Percentiles rank a stretch among this genome's conserved stretches.
Evolutionary conservation across 202 grass and related monocot species (phyloP).

Genomic region (Panicum hallii): DNA sequence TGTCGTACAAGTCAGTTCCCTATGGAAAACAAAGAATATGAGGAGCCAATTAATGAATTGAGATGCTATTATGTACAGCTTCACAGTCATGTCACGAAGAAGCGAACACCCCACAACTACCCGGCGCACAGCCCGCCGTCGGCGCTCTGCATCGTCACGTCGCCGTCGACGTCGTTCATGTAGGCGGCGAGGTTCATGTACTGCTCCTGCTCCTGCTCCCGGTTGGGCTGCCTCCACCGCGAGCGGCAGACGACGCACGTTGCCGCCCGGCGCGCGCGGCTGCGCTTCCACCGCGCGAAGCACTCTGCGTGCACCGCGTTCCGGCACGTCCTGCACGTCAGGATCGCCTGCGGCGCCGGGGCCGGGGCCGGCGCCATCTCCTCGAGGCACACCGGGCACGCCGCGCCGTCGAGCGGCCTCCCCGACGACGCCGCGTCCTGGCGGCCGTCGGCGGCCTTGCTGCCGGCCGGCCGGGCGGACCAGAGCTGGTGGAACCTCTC

Average conservation of each 20-base stretch:
- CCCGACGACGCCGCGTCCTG: conserved; percentile 15
- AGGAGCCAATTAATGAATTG: conserved; percentile 50
- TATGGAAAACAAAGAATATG: conserved; percentile 45
- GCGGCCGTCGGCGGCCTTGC: neutral
- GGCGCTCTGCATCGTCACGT: conserved; percentile 45
- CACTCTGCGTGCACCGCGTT: conserved; percentile 93
- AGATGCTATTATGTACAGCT: conserved; percentile 41
- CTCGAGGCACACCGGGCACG: conserved; percentile 92
- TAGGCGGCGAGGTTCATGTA: conserved; percentile 91
- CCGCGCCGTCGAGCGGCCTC: conserved; percentile 41
- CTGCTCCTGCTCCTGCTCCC: conserved; percentile 16
- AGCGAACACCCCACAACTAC: conserved; percentile 2
- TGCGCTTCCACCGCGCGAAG: conserved; percentile 84
- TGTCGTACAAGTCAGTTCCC: conserved; percentile 24
- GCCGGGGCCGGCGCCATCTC: conserved; percentile 46
- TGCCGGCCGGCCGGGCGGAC: neutral
- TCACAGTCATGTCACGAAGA: conserved; percentile 27
- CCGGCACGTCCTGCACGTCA: conserved; percentile 78
- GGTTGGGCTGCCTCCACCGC: conserved; percentile 68
- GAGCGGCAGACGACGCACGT: conserved; percentile 95
- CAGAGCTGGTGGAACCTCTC: conserved; percentile 79
- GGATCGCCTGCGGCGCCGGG: conserved; percentile 25
- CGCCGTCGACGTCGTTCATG: conserved; percentile 55
- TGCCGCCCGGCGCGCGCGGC: conserved; percentile 63
- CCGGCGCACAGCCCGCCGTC: conserved; percentile 48